Evolutionary conservation across 2,329 filamentous ascomycete species (phyloP).

Genomic region (Nothopassalora personata): DNA sequence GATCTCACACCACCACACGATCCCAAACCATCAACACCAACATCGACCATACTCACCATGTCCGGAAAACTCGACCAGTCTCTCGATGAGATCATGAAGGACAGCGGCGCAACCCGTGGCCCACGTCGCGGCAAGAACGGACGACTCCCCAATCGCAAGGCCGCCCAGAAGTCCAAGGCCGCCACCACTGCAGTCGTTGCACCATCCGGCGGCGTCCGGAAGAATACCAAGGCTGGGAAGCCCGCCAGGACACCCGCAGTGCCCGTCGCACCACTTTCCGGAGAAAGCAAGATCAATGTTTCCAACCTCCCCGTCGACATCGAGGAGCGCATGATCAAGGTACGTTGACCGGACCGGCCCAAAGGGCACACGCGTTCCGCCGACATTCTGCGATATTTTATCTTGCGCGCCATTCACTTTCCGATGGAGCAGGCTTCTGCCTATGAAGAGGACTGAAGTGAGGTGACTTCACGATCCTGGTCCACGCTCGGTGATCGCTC

Average conservation of each 20-base stretch:
- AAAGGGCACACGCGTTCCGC: slow-evolving; percentile 33
- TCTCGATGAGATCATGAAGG: slow-evolving; percentile 94
- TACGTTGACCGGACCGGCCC: slow-evolving; percentile 82
- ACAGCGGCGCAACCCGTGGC: slow-evolving; percentile 52
- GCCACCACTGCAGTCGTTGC: slow-evolving; percentile 43
- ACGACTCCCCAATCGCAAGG: slow-evolving; percentile 44
- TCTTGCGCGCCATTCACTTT: slow-evolving; percentile 8
- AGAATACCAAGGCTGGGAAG: slow-evolving; percentile 55
- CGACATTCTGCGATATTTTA: slow-evolving; percentile 26
- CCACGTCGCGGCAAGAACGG: slow-evolving; percentile 37
- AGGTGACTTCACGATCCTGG: slow-evolving; percentile 6
- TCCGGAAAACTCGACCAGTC: slow-evolving; percentile 94
- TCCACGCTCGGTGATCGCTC: slow-evolving; percentile 12
- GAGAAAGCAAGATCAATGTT: slow-evolving; percentile 95
- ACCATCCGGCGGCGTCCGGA: slow-evolving; percentile 81
- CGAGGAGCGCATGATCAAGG: slow-evolving; percentile 96
- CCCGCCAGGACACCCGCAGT: slow-evolving; percentile 57
- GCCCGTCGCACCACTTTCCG: slow-evolving; percentile 49
- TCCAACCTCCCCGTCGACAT: slow-evolving; percentile 98
- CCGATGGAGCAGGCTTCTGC: slow-evolving; percentile 9
- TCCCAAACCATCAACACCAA: slow-evolving; percentile 8
- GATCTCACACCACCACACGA: not conserved
- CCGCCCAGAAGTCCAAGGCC: slow-evolving; percentile 49
- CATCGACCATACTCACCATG: slow-evolving; percentile 52
- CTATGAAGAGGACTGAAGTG: slow-evolving; percentile 5